Base-by-base conservation (phyloP, 805 yeast genomes). In the Hanseniaspora mollemarum region DNA sequence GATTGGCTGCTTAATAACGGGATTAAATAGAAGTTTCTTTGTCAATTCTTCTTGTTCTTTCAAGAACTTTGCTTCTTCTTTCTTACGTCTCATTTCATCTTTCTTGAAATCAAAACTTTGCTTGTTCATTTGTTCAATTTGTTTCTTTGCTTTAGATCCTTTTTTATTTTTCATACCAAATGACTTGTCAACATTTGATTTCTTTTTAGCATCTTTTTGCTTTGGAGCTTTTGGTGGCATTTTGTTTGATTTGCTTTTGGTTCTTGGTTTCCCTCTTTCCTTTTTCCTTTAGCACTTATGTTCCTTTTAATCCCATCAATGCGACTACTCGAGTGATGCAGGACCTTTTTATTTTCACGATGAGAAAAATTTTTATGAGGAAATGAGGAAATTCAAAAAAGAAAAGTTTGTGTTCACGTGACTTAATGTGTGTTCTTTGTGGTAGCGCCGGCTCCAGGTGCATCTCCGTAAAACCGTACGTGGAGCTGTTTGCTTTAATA, bases 141-240 rank as follows among this genome's bases (percentile, higher is more conserved):
- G 79, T 55, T 71, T 74, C 64, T 87, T 95, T 35, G 90, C 96
- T 60, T 82, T 92, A 61, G 90, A 77, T 39, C 96, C 87, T 64
- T 87, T 86, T 66, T 92, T 92, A 66, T 92, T 92, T 63, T 88
- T 92, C 73, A 92, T 72, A 53, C 98, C 98, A 64, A 92, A 92
- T 2, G 96, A 86, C 70, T 86, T 88, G 68, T 92, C 97, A 55
- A 81, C 80, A 51, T 76, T 78, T 61, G 78, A 78, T 57, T 76
- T 78, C 53, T 70, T 73, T 60, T 74, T 67, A 62, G 74, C 71
- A 57, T 64, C 64, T 62, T 73, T 70, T 49, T 69, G 68, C 56
- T 67, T 85, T n/a, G n/a, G n/a, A n/a, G n/a, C n/a, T 73, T 84
- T 84, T 64, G 96, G 92, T 52, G 90, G 87, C 94, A 84, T 83